Conservation (phyloP, 768 basidiomycete species). For the Trametes sanguinea region DNA sequence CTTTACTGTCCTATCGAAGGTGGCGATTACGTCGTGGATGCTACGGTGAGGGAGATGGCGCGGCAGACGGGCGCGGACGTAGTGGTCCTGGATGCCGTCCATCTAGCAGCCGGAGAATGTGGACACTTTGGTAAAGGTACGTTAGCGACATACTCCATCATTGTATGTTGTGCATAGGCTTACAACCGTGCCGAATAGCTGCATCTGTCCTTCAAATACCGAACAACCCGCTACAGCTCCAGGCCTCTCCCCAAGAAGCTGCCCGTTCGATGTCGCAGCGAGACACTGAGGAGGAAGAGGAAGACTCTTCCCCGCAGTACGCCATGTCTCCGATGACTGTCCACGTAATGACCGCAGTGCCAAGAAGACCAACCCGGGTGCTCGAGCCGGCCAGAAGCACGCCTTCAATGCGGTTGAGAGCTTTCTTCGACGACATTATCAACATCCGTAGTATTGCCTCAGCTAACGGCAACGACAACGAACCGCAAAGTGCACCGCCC, state of each 20-base stretch:
- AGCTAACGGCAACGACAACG: conserved; percentile 30
- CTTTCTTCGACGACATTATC: conserved; percentile 77
- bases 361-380: conserved; percentile 17
- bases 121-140: conserved; percentile 82
- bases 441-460: conserved; percentile 47
- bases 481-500: conserved; percentile 22
- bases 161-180: neutral
- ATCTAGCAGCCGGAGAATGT: conserved; percentile 86
- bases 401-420: conserved; percentile 50
- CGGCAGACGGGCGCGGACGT: conserved; percentile 76
- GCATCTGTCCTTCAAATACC: conserved; percentile 68
- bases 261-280: conserved; percentile 31
- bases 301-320: conserved; percentile 44
- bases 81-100: conserved; percentile 78
- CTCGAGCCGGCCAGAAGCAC: conserved; percentile 31
- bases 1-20: conserved; percentile 89
- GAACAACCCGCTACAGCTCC: conserved; percentile 75
- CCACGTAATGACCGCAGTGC: conserved; percentile 43
- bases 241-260: conserved; percentile 31
- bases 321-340: conserved; percentile 48
- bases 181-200: conserved; percentile 43
- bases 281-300: conserved; percentile 49
- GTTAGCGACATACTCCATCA: conserved; percentile 4
- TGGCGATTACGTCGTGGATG: conserved; percentile 79
- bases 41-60: conserved; percentile 78